These are phyloP conservation scores for Lepidium africanum DNA, from an alignment of 345 rosid species.

Conservation along the genomic window DNA sequence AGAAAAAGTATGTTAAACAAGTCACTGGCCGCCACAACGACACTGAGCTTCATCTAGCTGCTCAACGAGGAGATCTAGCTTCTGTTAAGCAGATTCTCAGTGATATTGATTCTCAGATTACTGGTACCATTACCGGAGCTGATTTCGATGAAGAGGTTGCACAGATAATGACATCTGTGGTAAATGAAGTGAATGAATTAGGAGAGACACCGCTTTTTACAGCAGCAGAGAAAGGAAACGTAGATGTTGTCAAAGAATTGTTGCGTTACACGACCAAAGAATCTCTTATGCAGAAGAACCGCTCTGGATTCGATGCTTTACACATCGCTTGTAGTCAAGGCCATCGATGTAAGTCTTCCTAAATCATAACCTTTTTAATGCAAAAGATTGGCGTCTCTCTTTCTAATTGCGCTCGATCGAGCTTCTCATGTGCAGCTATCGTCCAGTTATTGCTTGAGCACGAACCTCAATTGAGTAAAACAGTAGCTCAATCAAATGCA, in stretches of 20 bases:
- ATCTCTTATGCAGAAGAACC: slow-evolving; percentile 57
- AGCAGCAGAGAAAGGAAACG: slow-evolving; percentile 82
- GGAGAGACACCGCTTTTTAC: slow-evolving; percentile 88
- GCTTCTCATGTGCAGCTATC: slow-evolving; percentile 46
- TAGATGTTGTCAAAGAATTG: slow-evolving; percentile 67
- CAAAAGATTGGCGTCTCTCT: not conserved
- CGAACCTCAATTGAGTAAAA: slow-evolving; percentile 57
- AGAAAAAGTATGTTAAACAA: slow-evolving; percentile 86
- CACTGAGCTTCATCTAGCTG: slow-evolving; percentile 92
- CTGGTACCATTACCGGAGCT: slow-evolving; percentile 46
- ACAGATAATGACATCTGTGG: slow-evolving; percentile 63
- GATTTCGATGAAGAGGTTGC: slow-evolving; percentile 81
- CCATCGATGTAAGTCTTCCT: slow-evolving; percentile 51
- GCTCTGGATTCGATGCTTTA: slow-evolving; percentile 59
- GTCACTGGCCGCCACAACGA: slow-evolving; percentile 93
- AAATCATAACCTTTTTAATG: not conserved
- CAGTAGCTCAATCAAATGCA: slow-evolving; percentile 71
- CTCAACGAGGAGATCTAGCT: slow-evolving; percentile 68
- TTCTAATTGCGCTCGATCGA: not conserved
- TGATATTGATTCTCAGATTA: slow-evolving; percentile 75
- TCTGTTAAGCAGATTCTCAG: slow-evolving; percentile 54
- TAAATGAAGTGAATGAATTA: slow-evolving; percentile 84
- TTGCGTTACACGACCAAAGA: slow-evolving; percentile 52
- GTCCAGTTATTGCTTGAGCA: slow-evolving; percentile 63
- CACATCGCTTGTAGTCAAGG: slow-evolving; percentile 86